phyloP scores from a whole-genome alignment of 2,329 filamentous ascomycete genomes.

The Tolypocladium pustulatum region DNA sequence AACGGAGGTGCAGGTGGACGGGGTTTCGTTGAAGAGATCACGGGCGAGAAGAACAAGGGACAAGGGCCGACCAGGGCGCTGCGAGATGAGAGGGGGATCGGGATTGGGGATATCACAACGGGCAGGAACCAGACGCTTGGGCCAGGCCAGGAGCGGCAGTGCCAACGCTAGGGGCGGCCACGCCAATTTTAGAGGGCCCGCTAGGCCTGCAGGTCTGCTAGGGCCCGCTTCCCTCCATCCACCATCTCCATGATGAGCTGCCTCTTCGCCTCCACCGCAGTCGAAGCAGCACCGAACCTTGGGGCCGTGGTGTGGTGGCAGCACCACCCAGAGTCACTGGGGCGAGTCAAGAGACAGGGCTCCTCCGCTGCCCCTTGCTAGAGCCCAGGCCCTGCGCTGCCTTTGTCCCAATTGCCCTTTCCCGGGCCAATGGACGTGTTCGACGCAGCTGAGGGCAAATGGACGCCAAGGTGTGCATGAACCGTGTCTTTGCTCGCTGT shows the following conservation, averaged over 20 bases:
- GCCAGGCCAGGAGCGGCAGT: constrained; percentile 3
- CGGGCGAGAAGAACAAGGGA: not conserved
- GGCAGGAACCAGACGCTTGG: constrained; percentile 1
- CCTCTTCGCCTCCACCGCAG: not conserved
- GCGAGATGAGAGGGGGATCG: not conserved
- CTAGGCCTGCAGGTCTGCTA: not conserved
- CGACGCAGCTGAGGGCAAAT: too few relatives aligned
- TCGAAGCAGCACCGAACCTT: not conserved
- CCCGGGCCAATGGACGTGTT: not conserved
- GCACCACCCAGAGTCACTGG: too few relatives aligned
- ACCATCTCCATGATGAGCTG: not conserved
- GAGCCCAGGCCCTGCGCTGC: not conserved
- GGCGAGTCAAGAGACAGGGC: not conserved
- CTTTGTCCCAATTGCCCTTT: not conserved
- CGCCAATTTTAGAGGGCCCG: not conserved
- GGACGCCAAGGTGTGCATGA: too few relatives aligned
- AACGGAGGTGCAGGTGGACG: not conserved
- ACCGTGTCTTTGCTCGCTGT: not conserved
- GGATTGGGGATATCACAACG: not conserved
- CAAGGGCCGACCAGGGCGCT: not conserved
- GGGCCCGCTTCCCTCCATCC: not conserved
- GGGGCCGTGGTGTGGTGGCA: too few relatives aligned
- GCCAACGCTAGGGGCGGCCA: constrained; percentile 1
- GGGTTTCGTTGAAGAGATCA: not conserved
- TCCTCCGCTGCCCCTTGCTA: not conserved